Base-by-base conservation (phyloP, 2,329 filamentous ascomycete species). In the Penicillium sp. region DNA sequence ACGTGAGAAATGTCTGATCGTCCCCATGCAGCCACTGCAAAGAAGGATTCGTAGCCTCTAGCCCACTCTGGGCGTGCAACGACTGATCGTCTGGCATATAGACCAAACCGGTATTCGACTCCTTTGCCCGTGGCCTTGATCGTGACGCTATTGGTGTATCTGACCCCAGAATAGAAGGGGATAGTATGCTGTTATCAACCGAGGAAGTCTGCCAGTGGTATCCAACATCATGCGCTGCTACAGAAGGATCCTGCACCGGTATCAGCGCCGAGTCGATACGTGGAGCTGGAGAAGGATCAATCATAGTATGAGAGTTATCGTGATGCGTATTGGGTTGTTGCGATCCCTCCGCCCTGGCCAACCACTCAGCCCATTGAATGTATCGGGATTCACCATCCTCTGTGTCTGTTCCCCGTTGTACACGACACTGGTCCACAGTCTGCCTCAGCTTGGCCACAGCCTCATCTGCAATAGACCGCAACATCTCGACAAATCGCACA, bases 1-100 rank as follows among this genome's bases (percentile, higher is more conserved):
- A 65, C 62, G 65, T 67, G n/a, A 68, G 57, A 28, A 66, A 65
- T 2, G 61, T 58, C 23, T 65, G 65, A 24, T 67, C 63, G 49
- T 66, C 64, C 14, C 53, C 60, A 49, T 62, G 62, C 5, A 64
- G 45, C 14, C 47, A 49, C 16, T 49, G 52, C 56, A 5, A 59
- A 60, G 16, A 58, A 47, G 24, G 58, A 38, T 35, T 56, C 28
- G 26, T 47, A 21, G 2, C 42, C 49, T 42, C 26, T 18, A 23
- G 43, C 3, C 40, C 23, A 35, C 12, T 16, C 2, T 49, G 24
- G 9, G 26, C 20, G 26, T 48, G 46, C 46, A 48, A 16, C 14
- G 46, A 24, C 26, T 48, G 46, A 33, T 33, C 16, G 28, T 49
- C 26, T 49, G 30, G 26, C 12, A 49, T 33, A 33, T 49, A 49